Evolutionary conservation across 108 stramenopile species (phyloP).

Genomic region (Skeletonema grethae): DNA sequence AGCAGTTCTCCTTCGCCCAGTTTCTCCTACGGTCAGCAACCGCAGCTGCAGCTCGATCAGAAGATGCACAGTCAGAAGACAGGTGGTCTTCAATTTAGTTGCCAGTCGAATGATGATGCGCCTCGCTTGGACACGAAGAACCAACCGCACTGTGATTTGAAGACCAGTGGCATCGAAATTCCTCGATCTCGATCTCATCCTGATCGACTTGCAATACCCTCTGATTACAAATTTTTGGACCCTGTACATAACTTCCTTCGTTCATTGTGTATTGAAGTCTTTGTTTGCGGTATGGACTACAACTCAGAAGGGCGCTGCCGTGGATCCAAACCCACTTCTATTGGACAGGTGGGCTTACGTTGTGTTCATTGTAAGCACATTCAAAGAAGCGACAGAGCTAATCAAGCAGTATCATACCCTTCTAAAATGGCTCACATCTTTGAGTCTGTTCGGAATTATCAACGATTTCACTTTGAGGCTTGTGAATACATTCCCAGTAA

Average conservation of each 20-base stretch:
- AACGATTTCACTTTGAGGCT: neutral
- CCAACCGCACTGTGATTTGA: no score
- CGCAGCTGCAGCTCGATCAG: no score
- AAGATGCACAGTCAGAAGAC: no score
- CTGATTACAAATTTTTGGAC: slow-evolving; percentile 11
- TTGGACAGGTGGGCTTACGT: neutral
- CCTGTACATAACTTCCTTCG: slow-evolving; percentile 25
- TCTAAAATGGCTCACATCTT: neutral
- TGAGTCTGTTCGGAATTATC: neutral
- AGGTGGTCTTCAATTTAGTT: no score
- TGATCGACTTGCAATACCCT: neutral
- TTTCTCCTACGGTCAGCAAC: no score
- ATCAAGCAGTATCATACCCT: neutral
- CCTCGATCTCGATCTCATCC: neutral
- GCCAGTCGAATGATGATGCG: no score
- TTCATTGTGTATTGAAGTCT: slow-evolving; percentile 10
- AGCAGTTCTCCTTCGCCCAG: no score
- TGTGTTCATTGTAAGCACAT: neutral
- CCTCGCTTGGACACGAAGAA: no score
- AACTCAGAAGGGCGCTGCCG: neutral
- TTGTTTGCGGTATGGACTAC: neutral
- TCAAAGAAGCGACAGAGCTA: neutral
- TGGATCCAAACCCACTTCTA: neutral
- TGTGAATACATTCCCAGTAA: neutral
- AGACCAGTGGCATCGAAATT: no score